Evolutionary conservation across 176 grass and related monocot species (phyloP).

Genomic region (sorghum (Sorghum bicolor)): DNA sequence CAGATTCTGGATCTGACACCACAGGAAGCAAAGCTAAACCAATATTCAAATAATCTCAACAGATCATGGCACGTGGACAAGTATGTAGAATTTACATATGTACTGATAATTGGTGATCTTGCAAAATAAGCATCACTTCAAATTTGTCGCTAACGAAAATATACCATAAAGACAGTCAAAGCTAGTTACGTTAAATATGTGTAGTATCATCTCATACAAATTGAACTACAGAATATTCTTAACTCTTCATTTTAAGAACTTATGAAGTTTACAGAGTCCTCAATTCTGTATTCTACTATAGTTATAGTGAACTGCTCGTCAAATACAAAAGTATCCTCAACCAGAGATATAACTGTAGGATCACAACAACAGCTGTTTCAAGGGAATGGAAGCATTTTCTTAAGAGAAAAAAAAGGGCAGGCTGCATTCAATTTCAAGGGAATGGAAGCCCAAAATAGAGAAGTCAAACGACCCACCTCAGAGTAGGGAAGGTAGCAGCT

Average conservation of each 20-base stretch:
- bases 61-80: neutral
- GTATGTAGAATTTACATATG: neutral
- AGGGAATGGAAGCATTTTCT: neutral
- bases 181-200: neutral
- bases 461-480: neutral
- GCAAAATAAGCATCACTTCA: neutral
- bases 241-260: neutral
- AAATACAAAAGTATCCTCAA: neutral
- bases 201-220: slow-evolving; percentile 2
- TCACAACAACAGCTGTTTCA: neutral
- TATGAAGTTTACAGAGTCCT: neutral
- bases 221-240: neutral
- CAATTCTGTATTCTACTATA: neutral
- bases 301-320: neutral
- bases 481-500: neutral
- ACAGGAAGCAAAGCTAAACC: neutral
- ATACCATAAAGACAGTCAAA: neutral
- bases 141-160: neutral
- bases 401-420: neutral
- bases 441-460: slow-evolving; percentile 3
- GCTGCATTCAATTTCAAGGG: neutral
- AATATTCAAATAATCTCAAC: neutral
- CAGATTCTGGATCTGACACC: neutral
- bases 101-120: neutral
- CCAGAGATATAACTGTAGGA: neutral